Percentiles rank a stretch among this genome's conserved stretches.
Conservation (phyloP, 345 rosid species). For the Eucalyptus dawsonii region DNA sequence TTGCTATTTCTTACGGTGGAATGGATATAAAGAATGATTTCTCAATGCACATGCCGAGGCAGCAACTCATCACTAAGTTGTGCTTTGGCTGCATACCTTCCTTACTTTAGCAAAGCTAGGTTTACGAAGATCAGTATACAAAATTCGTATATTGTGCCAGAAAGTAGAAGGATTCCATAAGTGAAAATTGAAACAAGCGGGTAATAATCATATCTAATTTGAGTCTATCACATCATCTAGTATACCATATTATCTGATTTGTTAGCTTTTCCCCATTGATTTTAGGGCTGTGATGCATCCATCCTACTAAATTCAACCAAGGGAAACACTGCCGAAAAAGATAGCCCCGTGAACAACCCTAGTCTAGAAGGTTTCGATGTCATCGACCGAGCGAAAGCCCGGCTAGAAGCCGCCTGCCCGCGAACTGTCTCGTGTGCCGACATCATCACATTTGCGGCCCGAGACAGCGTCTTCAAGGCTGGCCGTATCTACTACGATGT, state of each 20-base stretch:
- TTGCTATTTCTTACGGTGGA: neutral
- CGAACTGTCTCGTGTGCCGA: constrained; percentile 37
- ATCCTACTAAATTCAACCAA: constrained; percentile 16
- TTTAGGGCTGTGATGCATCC: constrained; percentile 40
- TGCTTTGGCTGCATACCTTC: neutral
- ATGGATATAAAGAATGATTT: neutral
- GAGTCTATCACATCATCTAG: neutral
- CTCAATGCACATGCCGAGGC: neutral
- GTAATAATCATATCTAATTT: neutral
- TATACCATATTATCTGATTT: neutral
- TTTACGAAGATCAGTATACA: neutral
- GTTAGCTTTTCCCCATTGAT: neutral
- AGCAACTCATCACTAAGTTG: neutral
- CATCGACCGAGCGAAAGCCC: constrained; percentile 19
- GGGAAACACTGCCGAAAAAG: constrained; percentile 9
- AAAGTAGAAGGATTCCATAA: neutral
- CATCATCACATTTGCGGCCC: constrained; percentile 30
- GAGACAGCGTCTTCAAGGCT: constrained; percentile 10
- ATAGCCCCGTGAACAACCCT: constrained; percentile 1
- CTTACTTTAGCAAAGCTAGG: neutral
- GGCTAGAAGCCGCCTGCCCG: constrained; percentile 26
- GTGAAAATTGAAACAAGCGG: neutral
- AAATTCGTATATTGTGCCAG: neutral
- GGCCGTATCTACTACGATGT: constrained; percentile 16
- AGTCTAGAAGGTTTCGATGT: constrained; percentile 19